phyloP scores from a whole-genome alignment of 2,329 filamentous ascomycete genomes.

The Colletotrichum magnum region DNA sequence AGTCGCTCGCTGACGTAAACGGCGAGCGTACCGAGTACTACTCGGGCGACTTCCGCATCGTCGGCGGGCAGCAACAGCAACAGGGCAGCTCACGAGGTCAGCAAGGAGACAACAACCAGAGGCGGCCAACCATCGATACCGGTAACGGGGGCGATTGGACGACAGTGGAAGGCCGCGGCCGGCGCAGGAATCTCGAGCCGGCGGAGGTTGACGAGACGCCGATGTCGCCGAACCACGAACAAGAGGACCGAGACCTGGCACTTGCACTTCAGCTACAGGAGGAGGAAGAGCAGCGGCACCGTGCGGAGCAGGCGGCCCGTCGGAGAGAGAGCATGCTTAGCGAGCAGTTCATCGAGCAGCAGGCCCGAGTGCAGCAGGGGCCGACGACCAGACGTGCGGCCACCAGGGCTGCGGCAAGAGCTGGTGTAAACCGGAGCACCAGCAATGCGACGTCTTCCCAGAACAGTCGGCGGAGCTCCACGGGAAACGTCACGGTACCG shows the following conservation, averaged over 20 bases:
- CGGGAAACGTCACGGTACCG: slow-evolving; percentile 23
- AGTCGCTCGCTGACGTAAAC: slow-evolving; percentile 89
- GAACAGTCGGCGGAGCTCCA: slow-evolving; percentile 33
- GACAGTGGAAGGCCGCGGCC: slow-evolving; percentile 59
- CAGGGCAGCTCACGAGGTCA: slow-evolving; percentile 29
- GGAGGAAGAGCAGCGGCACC: slow-evolving; percentile 87
- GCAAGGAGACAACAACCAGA: slow-evolving; percentile 2
- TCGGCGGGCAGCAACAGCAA: slow-evolving; percentile 69
- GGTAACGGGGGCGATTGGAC: slow-evolving; percentile 63
- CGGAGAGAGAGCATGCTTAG: slow-evolving; percentile 77
- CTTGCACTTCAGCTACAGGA: slow-evolving; percentile 94
- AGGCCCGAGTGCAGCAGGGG: slow-evolving; percentile 58
- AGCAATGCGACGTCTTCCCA: slow-evolving; percentile 26
- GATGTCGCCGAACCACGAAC: slow-evolving; percentile 64
- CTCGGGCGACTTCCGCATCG: slow-evolving; percentile 89
- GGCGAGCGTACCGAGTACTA: slow-evolving; percentile 87
- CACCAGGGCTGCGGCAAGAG: slow-evolving; percentile 39
- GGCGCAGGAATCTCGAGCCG: slow-evolving; percentile 21
- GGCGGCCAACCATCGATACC: slow-evolving; percentile 22
- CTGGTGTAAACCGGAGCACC: slow-evolving; percentile 35
- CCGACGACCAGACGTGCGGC: slow-evolving; percentile 44
- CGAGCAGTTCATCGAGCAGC: slow-evolving; percentile 78
- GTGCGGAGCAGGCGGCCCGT: slow-evolving; percentile 71
- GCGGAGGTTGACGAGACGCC: slow-evolving; percentile 44
- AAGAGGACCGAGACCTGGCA: slow-evolving; percentile 90